Percentiles rank a stretch among this genome's conserved stretches.
Conservation (phyloP, 2,329 filamentous ascomycete genomes). For the Aspergillus texensis region DNA sequence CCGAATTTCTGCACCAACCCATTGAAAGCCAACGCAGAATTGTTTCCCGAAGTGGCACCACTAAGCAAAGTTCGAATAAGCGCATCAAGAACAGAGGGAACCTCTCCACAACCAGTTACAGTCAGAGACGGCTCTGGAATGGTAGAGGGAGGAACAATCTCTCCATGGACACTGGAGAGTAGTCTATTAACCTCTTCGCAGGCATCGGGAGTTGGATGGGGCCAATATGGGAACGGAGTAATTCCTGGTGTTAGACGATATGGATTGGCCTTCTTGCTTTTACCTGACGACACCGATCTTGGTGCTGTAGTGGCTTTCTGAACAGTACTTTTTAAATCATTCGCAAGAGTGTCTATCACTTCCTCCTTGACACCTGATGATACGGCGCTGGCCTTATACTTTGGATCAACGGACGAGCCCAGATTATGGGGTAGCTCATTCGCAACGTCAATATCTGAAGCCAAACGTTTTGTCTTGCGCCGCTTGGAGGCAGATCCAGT, state of each 20-base stretch:
- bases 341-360: too few relatives aligned
- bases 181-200: constrained; percentile 70
- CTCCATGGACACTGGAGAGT: constrained; percentile 67
- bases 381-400: neutral
- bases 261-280: constrained; percentile 30
- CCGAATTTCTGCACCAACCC: constrained; percentile 68
- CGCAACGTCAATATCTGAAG: constrained; percentile 17
- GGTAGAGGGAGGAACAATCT: constrained; percentile 63
- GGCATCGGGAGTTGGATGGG: constrained; percentile 66
- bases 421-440: constrained; percentile 61
- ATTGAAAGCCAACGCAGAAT: constrained; percentile 67
- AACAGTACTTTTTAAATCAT: neutral
- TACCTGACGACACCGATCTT: constrained; percentile 15
- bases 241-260: constrained; percentile 59
- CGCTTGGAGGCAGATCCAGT: constrained; percentile 34
- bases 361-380: neutral
- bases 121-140: constrained; percentile 71
- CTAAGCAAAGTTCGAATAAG: constrained; percentile 65
- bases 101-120: constrained; percentile 70
- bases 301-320: constrained; percentile 15
- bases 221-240: constrained; percentile 68
- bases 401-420: constrained; percentile 35
- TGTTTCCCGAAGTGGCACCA: constrained; percentile 61
- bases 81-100: constrained; percentile 66
- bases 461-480: constrained; percentile 16